Conservation (phyloP, 148 eudicot genomes). For the Silene uniflora region DNA sequence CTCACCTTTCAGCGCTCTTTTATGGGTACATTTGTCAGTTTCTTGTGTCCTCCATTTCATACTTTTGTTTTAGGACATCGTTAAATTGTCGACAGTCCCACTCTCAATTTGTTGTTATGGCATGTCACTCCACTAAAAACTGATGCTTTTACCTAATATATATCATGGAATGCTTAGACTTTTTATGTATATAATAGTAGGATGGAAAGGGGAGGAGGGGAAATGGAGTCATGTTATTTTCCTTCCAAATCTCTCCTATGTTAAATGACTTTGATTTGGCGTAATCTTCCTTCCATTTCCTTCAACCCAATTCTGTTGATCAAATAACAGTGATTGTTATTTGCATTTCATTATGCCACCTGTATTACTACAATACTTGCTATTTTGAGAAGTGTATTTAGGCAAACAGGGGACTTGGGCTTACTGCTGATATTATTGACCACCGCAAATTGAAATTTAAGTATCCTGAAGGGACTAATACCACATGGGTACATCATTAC, state of each 20-base stretch:
- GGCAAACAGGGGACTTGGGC: slow-evolving; percentile 97
- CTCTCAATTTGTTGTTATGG: background rate
- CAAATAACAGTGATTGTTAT: background rate
- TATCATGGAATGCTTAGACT: no score
- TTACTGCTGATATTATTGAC: slow-evolving; percentile 77
- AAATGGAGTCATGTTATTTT: background rate
- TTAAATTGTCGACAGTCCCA: background rate
- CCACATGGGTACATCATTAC: slow-evolving; percentile 68
- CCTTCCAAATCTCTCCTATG: background rate
- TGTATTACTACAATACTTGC: slow-evolving; percentile 2
- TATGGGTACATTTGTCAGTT: background rate
- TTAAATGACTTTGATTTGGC: background rate
- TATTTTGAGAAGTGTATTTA: slow-evolving; percentile 27
- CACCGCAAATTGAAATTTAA: slow-evolving; percentile 89
- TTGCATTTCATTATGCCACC: background rate
- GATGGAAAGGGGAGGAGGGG: background rate
- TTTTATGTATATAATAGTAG: no score
- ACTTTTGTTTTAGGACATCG: background rate
- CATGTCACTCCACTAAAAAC: background rate
- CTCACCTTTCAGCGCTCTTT: background rate
- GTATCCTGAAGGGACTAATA: slow-evolving; percentile 87
- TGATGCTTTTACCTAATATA: background rate
- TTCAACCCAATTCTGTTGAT: background rate
- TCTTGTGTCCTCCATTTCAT: background rate
- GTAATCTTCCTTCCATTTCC: background rate